Percentiles rank a stretch among this genome's conserved stretches.
These are phyloP conservation scores for Pythium aquatile DNA, from an alignment of 352 stramenopile genomes.

Conservation along the genomic window DNA sequence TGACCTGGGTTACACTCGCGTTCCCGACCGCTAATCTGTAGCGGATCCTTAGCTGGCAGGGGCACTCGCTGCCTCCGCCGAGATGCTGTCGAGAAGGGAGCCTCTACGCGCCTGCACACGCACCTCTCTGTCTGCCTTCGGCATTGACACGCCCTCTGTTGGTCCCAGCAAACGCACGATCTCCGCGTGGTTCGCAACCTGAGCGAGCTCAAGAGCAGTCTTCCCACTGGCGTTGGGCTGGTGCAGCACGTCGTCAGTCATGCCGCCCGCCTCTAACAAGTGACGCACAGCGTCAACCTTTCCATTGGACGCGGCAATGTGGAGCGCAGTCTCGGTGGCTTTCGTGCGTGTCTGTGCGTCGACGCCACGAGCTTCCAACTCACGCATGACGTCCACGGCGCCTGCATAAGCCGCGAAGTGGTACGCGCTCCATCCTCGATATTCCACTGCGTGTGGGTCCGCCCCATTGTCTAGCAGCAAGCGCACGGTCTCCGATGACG, in stretches of 20 bases:
- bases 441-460: slow-evolving; percentile 44
- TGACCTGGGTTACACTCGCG: neutral
- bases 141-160: neutral
- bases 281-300: slow-evolving; percentile 2
- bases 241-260: neutral
- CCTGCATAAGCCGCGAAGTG: slow-evolving; percentile 59
- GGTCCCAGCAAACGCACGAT: slow-evolving; percentile 1
- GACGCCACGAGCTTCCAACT: slow-evolving; percentile 9
- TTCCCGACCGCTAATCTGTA: too few relatives aligned
- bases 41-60: neutral
- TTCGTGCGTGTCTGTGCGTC: slow-evolving; percentile 15
- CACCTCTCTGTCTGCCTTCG: neutral
- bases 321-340: slow-evolving; percentile 15
- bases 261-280: neutral
- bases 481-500: slow-evolving; percentile 32
- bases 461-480: slow-evolving; percentile 42
- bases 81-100: slow-evolving; percentile 2
- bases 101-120: neutral
- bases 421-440: slow-evolving; percentile 52
- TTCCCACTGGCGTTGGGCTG: neutral
- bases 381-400: slow-evolving; percentile 5
- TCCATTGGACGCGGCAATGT: slow-evolving; percentile 14
- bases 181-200: slow-evolving; percentile 1
- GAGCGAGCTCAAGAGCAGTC: neutral
- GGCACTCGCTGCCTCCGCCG: slow-evolving; percentile 3